phyloP scores from a whole-genome alignment of 768 basidiomycete genomes.

The Suillus spraguei region DNA sequence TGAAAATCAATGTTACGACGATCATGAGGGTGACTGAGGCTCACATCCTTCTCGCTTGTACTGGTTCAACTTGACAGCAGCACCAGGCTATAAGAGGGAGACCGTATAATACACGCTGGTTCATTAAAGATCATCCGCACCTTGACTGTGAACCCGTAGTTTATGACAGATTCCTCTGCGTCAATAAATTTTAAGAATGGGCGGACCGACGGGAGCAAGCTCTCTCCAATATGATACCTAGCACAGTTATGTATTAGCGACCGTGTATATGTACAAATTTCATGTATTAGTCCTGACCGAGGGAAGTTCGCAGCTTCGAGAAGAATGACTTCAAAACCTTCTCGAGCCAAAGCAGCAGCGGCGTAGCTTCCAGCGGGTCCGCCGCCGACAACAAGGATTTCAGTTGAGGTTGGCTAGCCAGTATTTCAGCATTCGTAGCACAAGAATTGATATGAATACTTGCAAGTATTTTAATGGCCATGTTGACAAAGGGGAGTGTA shows the following conservation, averaged over 20 bases:
- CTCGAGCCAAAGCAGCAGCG: conserved; percentile 41
- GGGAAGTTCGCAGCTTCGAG: conserved; percentile 60
- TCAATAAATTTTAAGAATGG: conserved; percentile 62
- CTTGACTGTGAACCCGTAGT: conserved; percentile 54
- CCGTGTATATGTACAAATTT: no score
- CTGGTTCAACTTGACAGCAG: conserved; percentile 66
- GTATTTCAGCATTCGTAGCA: background rate
- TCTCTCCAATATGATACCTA: conserved; percentile 63
- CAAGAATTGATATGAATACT: background rate
- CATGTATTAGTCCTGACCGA: conserved; percentile 46
- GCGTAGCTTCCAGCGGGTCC: conserved; percentile 63
- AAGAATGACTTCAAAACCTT: conserved; percentile 46
- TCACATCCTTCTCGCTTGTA: conserved; percentile 63
- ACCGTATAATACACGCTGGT: background rate
- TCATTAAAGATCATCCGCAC: conserved; percentile 18
- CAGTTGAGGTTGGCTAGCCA: conserved; percentile 12
- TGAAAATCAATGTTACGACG: background rate
- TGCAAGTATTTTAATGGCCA: background rate
- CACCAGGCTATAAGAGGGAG: conserved; percentile 47
- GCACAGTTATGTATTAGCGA: background rate
- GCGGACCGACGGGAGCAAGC: conserved; percentile 59
- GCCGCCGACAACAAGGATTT: conserved; percentile 34
- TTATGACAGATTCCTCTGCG: conserved; percentile 51
- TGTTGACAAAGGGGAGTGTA: background rate
- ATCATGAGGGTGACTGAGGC: conserved; percentile 20